Evolutionary conservation across 2,329 filamentous ascomycete species (phyloP).

Genomic region (Alternaria gansuensis): DNA sequence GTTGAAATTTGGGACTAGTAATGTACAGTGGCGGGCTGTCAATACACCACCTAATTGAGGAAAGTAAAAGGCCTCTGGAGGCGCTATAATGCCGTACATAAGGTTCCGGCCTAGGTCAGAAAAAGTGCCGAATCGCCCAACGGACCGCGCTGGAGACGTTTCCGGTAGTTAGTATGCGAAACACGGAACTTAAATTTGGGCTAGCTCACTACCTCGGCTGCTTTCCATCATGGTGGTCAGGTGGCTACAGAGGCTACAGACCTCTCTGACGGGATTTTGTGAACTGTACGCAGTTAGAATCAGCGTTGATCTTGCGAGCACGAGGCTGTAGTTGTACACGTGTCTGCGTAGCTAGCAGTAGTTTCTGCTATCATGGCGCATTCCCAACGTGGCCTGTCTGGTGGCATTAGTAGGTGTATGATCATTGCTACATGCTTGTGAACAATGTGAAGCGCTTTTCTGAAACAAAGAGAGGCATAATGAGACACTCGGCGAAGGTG

Average conservation of each 20-base stretch:
- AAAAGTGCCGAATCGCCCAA: conserved; percentile 17
- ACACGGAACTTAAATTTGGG: conserved; percentile 11
- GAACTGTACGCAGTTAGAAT: conserved; percentile 6
- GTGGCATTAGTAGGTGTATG: not conserved
- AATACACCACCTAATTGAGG: not conserved
- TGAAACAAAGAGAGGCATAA: not conserved
- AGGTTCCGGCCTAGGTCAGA: conserved; percentile 15
- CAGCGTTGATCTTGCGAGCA: not conserved
- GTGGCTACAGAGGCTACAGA: conserved; percentile 23
- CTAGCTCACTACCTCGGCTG: conserved; percentile 13
- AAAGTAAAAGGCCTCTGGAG: conserved; percentile 5
- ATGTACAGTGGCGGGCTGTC: conserved; percentile 7
- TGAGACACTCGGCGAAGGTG: not conserved
- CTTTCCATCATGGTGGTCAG: conserved; percentile 25
- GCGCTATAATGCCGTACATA: conserved; percentile 15
- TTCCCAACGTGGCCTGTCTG: not conserved
- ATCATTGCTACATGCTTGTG: not conserved
- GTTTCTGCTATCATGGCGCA: not conserved
- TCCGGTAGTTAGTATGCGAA: conserved; percentile 28
- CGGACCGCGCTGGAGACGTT: conserved; percentile 30
- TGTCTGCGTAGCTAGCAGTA: conserved; percentile 4
- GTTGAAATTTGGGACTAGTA: conserved; percentile 10
- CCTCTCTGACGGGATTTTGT: conserved; percentile 10
- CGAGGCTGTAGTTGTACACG: conserved; percentile 4
- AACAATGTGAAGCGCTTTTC: not conserved